These are phyloP conservation scores for Polygonum aviculare DNA, from an alignment of 148 eudicot species.

Conservation along the genomic window DNA sequence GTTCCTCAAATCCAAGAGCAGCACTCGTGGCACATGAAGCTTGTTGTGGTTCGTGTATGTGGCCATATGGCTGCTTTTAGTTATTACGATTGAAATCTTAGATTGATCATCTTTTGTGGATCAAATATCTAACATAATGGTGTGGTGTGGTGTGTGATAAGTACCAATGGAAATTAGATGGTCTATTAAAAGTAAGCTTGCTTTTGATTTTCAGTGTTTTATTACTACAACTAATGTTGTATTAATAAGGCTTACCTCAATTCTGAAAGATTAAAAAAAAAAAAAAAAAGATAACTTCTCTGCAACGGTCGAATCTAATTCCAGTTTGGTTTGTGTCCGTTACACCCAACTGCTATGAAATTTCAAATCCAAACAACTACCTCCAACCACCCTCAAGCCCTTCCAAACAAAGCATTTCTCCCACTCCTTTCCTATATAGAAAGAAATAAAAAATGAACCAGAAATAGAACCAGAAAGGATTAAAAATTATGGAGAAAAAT, in stretches of 20 bases:
- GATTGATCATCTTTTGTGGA: neutral
- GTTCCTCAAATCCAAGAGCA: constrained; percentile 27
- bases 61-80: neutral
- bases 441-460: neutral
- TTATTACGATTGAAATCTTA: neutral
- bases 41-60: neutral
- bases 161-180: neutral
- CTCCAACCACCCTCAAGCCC: neutral
- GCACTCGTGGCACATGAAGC: neutral
- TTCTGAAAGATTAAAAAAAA: neutral
- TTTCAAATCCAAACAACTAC: neutral
- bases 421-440: neutral
- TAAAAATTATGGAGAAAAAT: constrained; percentile 70
- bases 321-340: neutral
- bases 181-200: neutral
- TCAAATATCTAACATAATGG: neutral
- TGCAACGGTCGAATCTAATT: neutral
- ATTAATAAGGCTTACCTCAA: neutral
- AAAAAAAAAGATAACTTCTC: neutral
- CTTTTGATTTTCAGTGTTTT: neutral
- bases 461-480: too few species aligned
- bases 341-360: neutral
- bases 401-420: neutral
- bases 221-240: neutral
- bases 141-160: neutral